These are phyloP conservation scores for Hyaloperonospora arabidopsidis DNA, from an alignment of 352 stramenopile genomes.

Conservation along the genomic window DNA sequence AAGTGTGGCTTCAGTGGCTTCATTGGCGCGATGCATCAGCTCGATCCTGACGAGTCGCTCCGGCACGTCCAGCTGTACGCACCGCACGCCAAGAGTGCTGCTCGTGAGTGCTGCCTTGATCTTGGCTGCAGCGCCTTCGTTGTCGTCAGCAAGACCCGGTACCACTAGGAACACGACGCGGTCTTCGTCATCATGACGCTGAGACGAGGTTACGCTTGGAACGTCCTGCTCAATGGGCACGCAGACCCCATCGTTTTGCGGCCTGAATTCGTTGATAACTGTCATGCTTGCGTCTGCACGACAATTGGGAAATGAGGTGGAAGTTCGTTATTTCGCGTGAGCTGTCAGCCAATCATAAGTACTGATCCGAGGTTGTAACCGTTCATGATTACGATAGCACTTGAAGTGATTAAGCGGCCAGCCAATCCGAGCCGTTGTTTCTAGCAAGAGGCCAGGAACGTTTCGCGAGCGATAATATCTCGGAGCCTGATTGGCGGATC, in stretches of 20 bases:
- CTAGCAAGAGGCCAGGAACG: too few relatives aligned
- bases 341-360: too few relatives aligned
- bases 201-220: slow-evolving; percentile 60
- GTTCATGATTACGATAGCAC: too few relatives aligned
- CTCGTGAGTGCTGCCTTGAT: slow-evolving; percentile 33
- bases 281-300: too few relatives aligned
- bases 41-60: slow-evolving; percentile 69
- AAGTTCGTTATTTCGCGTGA: too few relatives aligned
- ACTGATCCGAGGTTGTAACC: too few relatives aligned
- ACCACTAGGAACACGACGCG: slow-evolving; percentile 70
- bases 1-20: slow-evolving; percentile 40
- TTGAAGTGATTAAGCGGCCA: too few relatives aligned
- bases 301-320: too few relatives aligned
- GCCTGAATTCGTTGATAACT: too few relatives aligned
- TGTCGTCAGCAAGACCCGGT: slow-evolving; percentile 32
- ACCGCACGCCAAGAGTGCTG: slow-evolving; percentile 29
- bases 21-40: slow-evolving; percentile 30
- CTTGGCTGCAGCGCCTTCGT: slow-evolving; percentile 15
- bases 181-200: slow-evolving; percentile 40
- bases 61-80: slow-evolving; percentile 50
- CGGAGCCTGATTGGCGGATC: too few relatives aligned
- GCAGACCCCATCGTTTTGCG: slow-evolving; percentile 28
- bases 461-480: too few relatives aligned
- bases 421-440: too few relatives aligned
- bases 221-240: slow-evolving; percentile 61